Evolutionary conservation across 257 asterid species (phyloP).

Genomic region (Mitragyna speciosa): DNA sequence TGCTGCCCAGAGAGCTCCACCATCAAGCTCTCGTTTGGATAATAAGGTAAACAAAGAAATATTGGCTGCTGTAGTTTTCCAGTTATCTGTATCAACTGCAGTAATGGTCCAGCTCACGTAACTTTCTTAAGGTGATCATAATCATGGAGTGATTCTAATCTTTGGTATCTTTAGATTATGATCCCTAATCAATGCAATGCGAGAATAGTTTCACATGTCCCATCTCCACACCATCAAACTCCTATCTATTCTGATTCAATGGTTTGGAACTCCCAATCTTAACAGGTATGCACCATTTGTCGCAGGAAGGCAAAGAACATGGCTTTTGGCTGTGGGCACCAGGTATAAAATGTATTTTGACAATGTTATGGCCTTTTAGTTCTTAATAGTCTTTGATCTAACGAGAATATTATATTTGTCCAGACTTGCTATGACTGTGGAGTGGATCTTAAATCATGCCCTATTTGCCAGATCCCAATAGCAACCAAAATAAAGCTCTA

Average conservation of each 20-base stretch:
- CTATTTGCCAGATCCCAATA: conserved; percentile 50
- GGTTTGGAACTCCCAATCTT: background rate
- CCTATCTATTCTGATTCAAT: background rate
- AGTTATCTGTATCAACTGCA: background rate
- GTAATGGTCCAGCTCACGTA: background rate
- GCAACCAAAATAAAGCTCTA: conserved; percentile 61
- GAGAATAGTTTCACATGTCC: background rate
- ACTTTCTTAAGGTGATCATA: no score
- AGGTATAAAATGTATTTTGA: conserved; percentile 31
- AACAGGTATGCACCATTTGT: conserved; percentile 56
- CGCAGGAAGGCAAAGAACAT: conserved; percentile 44
- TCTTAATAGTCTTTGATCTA: background rate
- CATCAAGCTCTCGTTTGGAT: conserved; percentile 39
- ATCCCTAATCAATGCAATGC: background rate
- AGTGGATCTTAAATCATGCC: conserved; percentile 47
- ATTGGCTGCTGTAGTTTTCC: background rate
- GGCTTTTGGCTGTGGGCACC: conserved; percentile 73
- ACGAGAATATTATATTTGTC: background rate
- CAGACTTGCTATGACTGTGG: conserved; percentile 69
- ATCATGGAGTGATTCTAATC: background rate
- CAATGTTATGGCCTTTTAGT: background rate
- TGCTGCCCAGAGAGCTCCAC: conserved; percentile 23
- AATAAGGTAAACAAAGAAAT: conserved; percentile 37
- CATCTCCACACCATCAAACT: background rate
- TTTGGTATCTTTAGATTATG: background rate